Evolutionary conservation across 225 moss, liverwort and hornwort species (phyloP), one percentile per base, ranked within the genome.

Genomic region (Bryoerythrophyllum caledonicum): DNA sequence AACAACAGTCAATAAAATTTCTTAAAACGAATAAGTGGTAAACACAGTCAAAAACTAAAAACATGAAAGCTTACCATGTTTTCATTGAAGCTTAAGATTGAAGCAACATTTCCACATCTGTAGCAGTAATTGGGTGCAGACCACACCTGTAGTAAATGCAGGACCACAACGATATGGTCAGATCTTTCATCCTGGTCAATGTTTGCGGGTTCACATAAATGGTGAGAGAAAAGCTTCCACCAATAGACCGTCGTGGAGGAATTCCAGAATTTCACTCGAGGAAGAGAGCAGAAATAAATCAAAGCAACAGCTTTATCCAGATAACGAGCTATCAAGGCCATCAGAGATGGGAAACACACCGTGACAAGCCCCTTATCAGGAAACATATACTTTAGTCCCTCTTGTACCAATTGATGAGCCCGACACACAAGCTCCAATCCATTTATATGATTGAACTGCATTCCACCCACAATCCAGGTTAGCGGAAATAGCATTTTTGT

Each of bases 101-200:
- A 99, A 43, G 99, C 99, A 72, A 99, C 99, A 72, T 99, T 99
- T 68, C 99, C 99, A 86, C 99, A 99, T 90, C 99, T 90, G 79
- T 99, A 99, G 86, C 99, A 99, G 74, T 99, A 99, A 84, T 99
- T 99, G 30, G 99, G 99, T 24, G 99, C 99, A 68, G 99, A 99
- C 99, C 99, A 99, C 66, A 99, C 99, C 99, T 95, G 87, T 28
- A 67, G 40, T 35, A 75, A 60, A 63, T 3, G 3, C 17, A 20
- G 28, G 49, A 58, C 59, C 64, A 69, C 60, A 44, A 30, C 17
- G 60, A 26, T 34, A 43, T 17, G 7, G 63, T 75, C 64, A 78
- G 78, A 51, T 20, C 48, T 72, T 71, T 55, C 66, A 54, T 38
- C 14, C 54, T 55, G 40, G 26, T 25, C 54, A 51, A 53, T 26